phyloP scores from a whole-genome alignment of 1,284 basidiomycete genomes.

The Lentinula novae-zelandiae region DNA sequence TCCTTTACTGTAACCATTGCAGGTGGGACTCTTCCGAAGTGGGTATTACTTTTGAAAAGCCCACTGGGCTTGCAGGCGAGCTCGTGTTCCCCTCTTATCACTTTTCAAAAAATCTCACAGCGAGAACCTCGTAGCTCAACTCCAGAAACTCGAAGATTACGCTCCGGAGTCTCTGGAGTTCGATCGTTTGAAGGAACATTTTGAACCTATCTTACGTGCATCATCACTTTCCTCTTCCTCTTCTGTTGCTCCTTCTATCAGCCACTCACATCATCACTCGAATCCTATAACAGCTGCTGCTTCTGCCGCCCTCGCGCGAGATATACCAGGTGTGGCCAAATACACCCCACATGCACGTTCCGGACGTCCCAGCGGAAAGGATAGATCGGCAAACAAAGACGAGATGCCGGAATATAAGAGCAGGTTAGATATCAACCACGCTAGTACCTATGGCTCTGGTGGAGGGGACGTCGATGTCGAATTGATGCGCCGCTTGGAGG shows the following conservation, averaged over 20 bases:
- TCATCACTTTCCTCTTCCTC: conserved; percentile 66
- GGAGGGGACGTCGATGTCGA: conserved; percentile 72
- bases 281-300: conserved; percentile 84
- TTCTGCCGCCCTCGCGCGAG: conserved; percentile 76
- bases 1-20: conserved; percentile 89
- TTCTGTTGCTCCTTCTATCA: conserved; percentile 41
- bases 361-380: conserved; percentile 37
- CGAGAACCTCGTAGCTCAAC: conserved; percentile 56
- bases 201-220: conserved; percentile 85
- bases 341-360: conserved; percentile 62
- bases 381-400: conserved; percentile 62
- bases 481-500: conserved; percentile 60
- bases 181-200: conserved; percentile 90
- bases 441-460: conserved; percentile 47
- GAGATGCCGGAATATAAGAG: conserved; percentile 73
- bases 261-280: conserved; percentile 65
- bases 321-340: conserved; percentile 74
- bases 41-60: conserved; percentile 92
- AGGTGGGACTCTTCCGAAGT: conserved; percentile 93
- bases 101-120: conserved; percentile 5
- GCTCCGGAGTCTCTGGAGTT: conserved; percentile 84
- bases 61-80: conserved; percentile 87
- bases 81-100: not conserved
- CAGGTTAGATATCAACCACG: conserved; percentile 58
- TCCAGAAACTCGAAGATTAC: conserved; percentile 85